Evolutionary conservation across 1,284 basidiomycete genomes (phyloP), one percentile per base, ranked within the genome.

Genomic region (Agaricales sp.): DNA sequence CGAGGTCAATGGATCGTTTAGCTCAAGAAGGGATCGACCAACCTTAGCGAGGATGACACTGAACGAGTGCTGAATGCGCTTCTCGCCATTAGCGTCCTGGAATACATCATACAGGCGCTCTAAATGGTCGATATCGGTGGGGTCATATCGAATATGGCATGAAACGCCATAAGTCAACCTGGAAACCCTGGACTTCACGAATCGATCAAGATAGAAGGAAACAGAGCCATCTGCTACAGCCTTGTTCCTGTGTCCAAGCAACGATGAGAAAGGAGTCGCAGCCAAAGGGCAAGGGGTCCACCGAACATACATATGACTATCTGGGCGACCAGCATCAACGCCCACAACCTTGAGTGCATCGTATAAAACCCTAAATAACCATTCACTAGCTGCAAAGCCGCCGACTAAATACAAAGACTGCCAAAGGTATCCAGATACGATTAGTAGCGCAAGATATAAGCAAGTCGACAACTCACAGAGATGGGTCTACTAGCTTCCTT

Each of bases 141-240:
- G 21, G 20, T 68, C 58, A 23, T 60, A 77, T 0, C 50, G 49
- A 1, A 58, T 45, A 12, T 46, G 53, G 45, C 62, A 63, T 4
- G 61, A 55, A 0, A 61, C 60, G 1, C 77, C 75, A 47, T 77
- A 76, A 0, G 70, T 66, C 24, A 63, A 55, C 54, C 63, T 71
- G 1, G 77, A 62, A 13, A 77, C 64, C 12, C 77, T 61, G 0
- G 67, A 65, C 4, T 69, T 63, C 6, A 79, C 75, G 16, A 66
- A 66, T 49, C 70, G 73, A 52, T 79, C 71, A 23, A 78, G 51
- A 49, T 70, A 72, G 53, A 69, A 78, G 0, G 72, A 77, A 19
- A 79, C 63, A 0, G 73, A 75, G 2, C 77, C 77, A 43, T 78
- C 51, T 78, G n/a, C n/a, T n/a, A n/a, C n/a, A n/a, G n/a, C n/a